Percentiles rank a stretch among this genome's conserved stretches.
phyloP scores from a whole-genome alignment of 352 stramenopile species.

The Globisporangium echinulatum region DNA sequence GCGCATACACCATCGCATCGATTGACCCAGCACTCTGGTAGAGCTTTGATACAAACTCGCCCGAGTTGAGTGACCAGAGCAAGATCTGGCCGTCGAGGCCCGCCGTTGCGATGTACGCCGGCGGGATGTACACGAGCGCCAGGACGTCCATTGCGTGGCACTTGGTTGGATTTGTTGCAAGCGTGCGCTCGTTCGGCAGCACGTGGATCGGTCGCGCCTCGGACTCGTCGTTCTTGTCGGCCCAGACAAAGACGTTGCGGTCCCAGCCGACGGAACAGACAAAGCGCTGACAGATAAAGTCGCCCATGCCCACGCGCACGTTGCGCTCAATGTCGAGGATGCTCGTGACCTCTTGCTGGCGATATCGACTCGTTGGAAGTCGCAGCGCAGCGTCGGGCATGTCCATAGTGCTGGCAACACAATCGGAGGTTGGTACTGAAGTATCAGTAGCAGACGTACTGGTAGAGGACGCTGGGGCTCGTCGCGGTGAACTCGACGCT shows the following conservation, averaged over 20 bases:
- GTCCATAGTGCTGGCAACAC: background rate
- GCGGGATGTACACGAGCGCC: conserved; percentile 57
- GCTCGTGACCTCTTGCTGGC: conserved; percentile 77
- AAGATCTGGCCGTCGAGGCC: conserved; percentile 68
- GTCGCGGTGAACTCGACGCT: no score
- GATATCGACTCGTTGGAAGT: conserved; percentile 27
- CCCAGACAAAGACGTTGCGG: conserved; percentile 75
- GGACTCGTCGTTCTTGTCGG: conserved; percentile 75
- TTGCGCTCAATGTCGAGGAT: conserved; percentile 80
- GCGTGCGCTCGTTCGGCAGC: conserved; percentile 29
- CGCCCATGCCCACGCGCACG: conserved; percentile 68
- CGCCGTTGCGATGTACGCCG: conserved; percentile 59
- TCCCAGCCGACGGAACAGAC: conserved; percentile 84
- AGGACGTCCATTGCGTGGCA: conserved; percentile 68
- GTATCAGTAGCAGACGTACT: no score
- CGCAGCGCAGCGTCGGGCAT: background rate
- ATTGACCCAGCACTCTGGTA: conserved; percentile 60
- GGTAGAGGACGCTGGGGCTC: no score
- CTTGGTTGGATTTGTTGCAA: conserved; percentile 22
- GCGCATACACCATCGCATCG: conserved; percentile 59
- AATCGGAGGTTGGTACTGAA: background rate
- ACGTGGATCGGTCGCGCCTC: conserved; percentile 55
- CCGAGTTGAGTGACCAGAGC: conserved; percentile 76
- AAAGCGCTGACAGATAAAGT: conserved; percentile 78
- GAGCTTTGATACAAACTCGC: conserved; percentile 52